Evolutionary conservation across 177 flowering plant species (phyloP), one percentile per base, ranked within the genome.

Genomic region (Vitis hybrid): DNA sequence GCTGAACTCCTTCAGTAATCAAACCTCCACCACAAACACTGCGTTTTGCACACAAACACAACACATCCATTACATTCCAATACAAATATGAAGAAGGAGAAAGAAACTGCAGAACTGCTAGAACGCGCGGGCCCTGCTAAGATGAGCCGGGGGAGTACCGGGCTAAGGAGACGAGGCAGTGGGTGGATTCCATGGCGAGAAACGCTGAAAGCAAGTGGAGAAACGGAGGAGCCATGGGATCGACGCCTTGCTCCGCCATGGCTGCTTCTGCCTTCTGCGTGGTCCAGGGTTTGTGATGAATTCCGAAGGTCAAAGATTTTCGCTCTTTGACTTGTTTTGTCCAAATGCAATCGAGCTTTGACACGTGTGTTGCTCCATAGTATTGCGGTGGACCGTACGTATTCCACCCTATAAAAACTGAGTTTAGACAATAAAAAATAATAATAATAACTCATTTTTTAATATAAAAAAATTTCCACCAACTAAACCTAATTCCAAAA

Each of bases 161-260:
- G n/a, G 96, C 88, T 3, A 88, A 58, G 66, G 84, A 75, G 70
- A 93, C 62, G 52, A 95, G 72, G 70, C 64, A 71, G 19, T 85
- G 81, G 2, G 88, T 60, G 21, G 99, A 87, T 71, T 95, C 99
- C 98, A 90, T 87, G 64, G 98, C 87, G 65, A 90, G 87, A 63
- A 90, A 89, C 24, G 97, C 98, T 6, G 93, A 83, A 68, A 90
- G 19, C 60, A 90, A 58, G 64, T 79, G 80, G 59, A 84, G 82
- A 30, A 60, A 69, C 3, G 83, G 74, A 49, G 86, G 78, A 56
- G 24, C 59, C 32, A 64, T 49, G 54, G 57, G 74, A 32, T 76
- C 61, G 13, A 74, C 64, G 30, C 50, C 70, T 52, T 50, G 71
- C 35, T 55, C 70, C 59, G 70, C 56, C 76, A 67, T 67, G 56